Evolutionary conservation across 1,284 basidiomycete species (phyloP).

Genomic region (Thecaphora thlaspeos): DNA sequence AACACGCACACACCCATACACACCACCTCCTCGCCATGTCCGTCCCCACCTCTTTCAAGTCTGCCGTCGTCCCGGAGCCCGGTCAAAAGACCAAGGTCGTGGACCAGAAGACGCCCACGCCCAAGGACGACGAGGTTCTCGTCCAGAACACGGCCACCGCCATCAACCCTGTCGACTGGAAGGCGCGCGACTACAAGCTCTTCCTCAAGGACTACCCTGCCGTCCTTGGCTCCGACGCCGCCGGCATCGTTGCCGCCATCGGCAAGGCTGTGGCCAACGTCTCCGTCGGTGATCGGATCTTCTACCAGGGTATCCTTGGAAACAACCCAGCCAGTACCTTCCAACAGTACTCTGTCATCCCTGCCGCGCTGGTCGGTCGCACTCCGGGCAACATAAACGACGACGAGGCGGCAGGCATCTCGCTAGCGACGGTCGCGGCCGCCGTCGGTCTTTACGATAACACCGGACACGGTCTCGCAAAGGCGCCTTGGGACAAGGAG

Average conservation of each 20-base stretch:
- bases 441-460: slow-evolving; percentile 37
- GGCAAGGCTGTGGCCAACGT: slow-evolving; percentile 19
- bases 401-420: slow-evolving; percentile 41
- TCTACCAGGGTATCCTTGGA: slow-evolving; percentile 47
- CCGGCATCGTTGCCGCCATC: slow-evolving; percentile 30
- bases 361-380: slow-evolving; percentile 24
- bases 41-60: slow-evolving; percentile 19
- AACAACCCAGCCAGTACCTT: slow-evolving; percentile 32
- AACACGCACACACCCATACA: too few species aligned
- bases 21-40: too few species aligned
- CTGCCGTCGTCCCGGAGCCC: slow-evolving; percentile 25
- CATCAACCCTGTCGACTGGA: slow-evolving; percentile 50
- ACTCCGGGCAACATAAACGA: slow-evolving; percentile 38
- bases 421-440: slow-evolving; percentile 29
- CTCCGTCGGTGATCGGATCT: slow-evolving; percentile 39
- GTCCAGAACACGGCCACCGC: slow-evolving; percentile 37
- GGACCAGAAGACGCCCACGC: slow-evolving; percentile 18
- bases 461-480: slow-evolving; percentile 8
- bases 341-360: slow-evolving; percentile 42
- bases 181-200: slow-evolving; percentile 31
- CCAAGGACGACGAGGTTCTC: slow-evolving; percentile 16
- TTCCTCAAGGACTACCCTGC: slow-evolving; percentile 32
- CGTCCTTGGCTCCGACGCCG: slow-evolving; percentile 39
- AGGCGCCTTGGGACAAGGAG: slow-evolving; percentile 37
- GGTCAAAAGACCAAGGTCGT: slow-evolving; percentile 17